A percentile compares a stretch with the other conserved stretches of the same genome.
phyloP scores from a whole-genome alignment of 441 rosid species.

The Pelargonium myrrhifolium region DNA sequence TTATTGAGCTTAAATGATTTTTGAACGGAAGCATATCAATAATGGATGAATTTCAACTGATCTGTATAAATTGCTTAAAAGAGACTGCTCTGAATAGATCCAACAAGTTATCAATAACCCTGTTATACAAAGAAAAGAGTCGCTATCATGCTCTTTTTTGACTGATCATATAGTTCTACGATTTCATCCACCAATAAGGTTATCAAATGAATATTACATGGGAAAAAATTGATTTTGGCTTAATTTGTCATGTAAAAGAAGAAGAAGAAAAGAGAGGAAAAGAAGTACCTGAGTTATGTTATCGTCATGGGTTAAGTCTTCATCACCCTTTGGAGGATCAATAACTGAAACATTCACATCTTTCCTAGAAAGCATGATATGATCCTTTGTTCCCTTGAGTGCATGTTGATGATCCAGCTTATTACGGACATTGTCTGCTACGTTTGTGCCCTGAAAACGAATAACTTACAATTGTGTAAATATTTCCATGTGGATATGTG shows the following conservation, averaged over 20 bases:
- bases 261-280: slow-evolving; percentile 7
- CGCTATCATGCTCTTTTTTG: too few relatives aligned
- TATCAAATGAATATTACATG: neutral
- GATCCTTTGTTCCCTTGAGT: slow-evolving; percentile 22
- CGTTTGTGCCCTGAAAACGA: slow-evolving; percentile 30
- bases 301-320: slow-evolving; percentile 36
- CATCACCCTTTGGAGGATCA: slow-evolving; percentile 19
- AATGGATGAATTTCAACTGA: too few relatives aligned
- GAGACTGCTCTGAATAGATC: too few relatives aligned
- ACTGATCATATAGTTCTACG: too few relatives aligned
- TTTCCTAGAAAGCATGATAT: slow-evolving; percentile 17
- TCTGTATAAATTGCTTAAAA: too few relatives aligned
- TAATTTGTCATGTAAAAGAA: neutral
- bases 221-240: slow-evolving; percentile 1
- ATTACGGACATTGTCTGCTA: slow-evolving; percentile 17
- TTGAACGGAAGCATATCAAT: too few relatives aligned
- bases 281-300: slow-evolving; percentile 53
- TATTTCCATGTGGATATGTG: slow-evolving; percentile 5
- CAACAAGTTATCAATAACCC: too few relatives aligned
- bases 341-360: slow-evolving; percentile 21
- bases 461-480: slow-evolving; percentile 13
- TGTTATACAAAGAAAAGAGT: too few relatives aligned
- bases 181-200: too few relatives aligned
- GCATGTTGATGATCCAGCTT: slow-evolving; percentile 21
- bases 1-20: too few relatives aligned